Conservation (phyloP, 345 rosid genomes). For the Populus nigra region DNA sequence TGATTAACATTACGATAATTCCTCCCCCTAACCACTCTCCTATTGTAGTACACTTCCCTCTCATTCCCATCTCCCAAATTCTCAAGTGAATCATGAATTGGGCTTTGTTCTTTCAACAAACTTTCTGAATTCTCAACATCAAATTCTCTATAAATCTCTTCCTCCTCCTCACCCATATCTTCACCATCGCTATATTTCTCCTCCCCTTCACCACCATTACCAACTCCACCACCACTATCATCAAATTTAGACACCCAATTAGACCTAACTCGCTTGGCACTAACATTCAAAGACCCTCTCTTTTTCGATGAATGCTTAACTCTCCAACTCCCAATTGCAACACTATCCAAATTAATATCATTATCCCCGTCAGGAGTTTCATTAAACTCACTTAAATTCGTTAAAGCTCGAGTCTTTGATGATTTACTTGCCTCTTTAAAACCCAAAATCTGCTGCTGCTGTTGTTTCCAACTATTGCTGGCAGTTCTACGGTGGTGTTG, state of each 20-base stretch:
- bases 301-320: conserved; percentile 50
- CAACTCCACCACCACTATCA: conserved; percentile 34
- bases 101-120: conserved; percentile 62
- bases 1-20: conserved; percentile 9
- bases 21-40: conserved; percentile 28
- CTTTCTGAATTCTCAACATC: conserved; percentile 64
- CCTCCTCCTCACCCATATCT: conserved; percentile 53
- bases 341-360: conserved; percentile 47
- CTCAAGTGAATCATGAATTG: conserved; percentile 42
- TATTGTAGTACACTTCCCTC: conserved; percentile 30
- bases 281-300: conserved; percentile 25
- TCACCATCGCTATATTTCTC: conserved; percentile 55
- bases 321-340: conserved; percentile 67
- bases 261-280: conserved; percentile 54
- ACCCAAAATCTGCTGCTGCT: conserved; percentile 15
- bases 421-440: conserved; percentile 31
- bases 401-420: conserved; percentile 58
- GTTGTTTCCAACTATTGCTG: conserved; percentile 17
- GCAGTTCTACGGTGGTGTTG: conserved; percentile 40
- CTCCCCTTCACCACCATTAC: conserved; percentile 35
- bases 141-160: conserved; percentile 50
- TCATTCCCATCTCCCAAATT: conserved; percentile 55
- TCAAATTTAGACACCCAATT: conserved; percentile 61
- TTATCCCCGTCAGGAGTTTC: conserved; percentile 58
- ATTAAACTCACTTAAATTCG: conserved; percentile 45